A percentile compares a stretch with the other conserved stretches of the same genome.
phyloP scores from a whole-genome alignment of 192 early-diverging fungal genomes.

The Lunasporangiospora selenospora region DNA sequence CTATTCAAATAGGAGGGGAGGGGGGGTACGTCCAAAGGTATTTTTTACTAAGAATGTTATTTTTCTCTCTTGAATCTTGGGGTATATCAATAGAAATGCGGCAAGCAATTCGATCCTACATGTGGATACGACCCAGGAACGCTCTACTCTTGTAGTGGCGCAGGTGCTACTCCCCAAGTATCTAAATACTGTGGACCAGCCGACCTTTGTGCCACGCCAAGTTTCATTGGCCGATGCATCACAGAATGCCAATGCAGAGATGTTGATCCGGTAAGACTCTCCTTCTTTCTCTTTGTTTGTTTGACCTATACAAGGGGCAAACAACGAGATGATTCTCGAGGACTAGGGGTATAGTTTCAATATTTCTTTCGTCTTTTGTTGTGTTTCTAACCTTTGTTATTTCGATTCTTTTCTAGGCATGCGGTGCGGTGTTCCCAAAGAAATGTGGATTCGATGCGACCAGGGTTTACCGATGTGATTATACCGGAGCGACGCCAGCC shows the following conservation, averaged over 20 bases:
- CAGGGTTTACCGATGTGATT: constrained; percentile 8
- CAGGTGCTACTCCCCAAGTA: neutral
- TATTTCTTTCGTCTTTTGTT: neutral
- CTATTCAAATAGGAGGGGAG: neutral
- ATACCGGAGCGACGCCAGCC: neutral
- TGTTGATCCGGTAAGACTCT: constrained; percentile 1
- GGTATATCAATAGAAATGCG: constrained; percentile 5
- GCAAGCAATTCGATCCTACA: constrained; percentile 19
- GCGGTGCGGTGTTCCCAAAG: constrained; percentile 10
- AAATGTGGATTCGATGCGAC: neutral
- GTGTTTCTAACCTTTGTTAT: neutral
- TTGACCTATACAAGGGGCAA: no score
- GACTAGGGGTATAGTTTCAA: neutral
- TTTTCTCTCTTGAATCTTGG: neutral
- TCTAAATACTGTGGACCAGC: neutral
- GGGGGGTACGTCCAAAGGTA: no score
- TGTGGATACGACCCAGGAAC: constrained; percentile 1
- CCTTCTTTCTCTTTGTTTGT: neutral
- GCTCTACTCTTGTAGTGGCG: constrained; percentile 8
- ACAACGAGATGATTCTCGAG: no score
- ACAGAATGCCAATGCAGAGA: constrained; percentile 14
- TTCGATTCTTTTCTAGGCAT: constrained; percentile 5
- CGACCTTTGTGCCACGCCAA: constrained; percentile 2
- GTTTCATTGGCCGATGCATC: constrained; percentile 1
- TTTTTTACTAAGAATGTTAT: neutral